Evolutionary conservation across 2,329 filamentous ascomycete species (phyloP), one percentile per base, ranked within the genome.

Genomic region (Arthrinium phaeospermum): DNA sequence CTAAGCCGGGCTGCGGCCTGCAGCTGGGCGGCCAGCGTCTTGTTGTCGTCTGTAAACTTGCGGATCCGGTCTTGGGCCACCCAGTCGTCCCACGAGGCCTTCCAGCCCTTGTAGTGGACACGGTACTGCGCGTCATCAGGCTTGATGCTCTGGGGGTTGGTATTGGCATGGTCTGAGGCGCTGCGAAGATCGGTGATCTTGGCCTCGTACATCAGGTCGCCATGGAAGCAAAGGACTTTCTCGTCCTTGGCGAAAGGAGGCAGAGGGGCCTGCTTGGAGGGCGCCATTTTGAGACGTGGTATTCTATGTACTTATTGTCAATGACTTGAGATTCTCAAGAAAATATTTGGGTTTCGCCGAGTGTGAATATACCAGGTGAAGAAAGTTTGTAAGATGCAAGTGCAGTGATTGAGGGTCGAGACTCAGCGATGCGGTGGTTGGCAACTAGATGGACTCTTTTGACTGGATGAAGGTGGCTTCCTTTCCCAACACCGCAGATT

Each of bases 51-150:
- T 70, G 92, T 98, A 81, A 96, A 93, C 85, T 98, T 98, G 80
- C 95, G 92, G 74, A 99, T 92, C 76, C 96, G 94, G 82, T 98
- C 96, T 83, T 95, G 92, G 30, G 94, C 91, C 64, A 98, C 96
- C 96, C 96, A 98, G 85, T 99, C 96, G 85, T 99, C 96, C 96
- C 96, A 99, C 88, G 95, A 98, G 82, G 96, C 95, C 87, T 99
- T 99, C 96, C 96, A 99, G 79, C 96, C 96, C 84, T 98, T 98
- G 86, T 99, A 99, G 84, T 99, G 96, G 71, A 99, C 93, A 80
- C 94, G 93, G 85, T 97, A 99, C 81, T 94, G 91, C 80, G 91
- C 95, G 46, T 92, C 91, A 74, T 92, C 85, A 27, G 84, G 92
- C 81, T 91, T 71, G 72, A 70, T 91, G 83, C 93, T 92, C 79